phyloP scores from a whole-genome alignment of 106 monocot species.

The Allium sativum region DNA sequence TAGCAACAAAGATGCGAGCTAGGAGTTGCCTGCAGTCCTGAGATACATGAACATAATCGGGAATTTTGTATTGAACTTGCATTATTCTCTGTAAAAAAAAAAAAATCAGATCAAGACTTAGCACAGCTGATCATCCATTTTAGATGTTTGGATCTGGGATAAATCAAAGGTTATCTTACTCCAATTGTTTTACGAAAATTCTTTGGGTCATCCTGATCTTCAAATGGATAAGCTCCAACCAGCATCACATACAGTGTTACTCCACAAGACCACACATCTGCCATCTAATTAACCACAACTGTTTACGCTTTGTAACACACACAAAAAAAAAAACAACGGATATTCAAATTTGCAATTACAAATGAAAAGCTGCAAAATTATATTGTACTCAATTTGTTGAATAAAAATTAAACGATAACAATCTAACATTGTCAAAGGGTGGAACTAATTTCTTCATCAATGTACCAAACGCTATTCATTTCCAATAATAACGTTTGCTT shows the following conservation, averaged over 20 bases:
- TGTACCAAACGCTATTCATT: too few relatives aligned
- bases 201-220: constrained; percentile 68
- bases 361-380: too few relatives aligned
- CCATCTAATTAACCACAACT: constrained; percentile 28
- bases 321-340: too few relatives aligned
- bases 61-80: constrained; percentile 71
- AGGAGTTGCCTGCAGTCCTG: constrained; percentile 72
- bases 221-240: constrained; percentile 84
- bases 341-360: too few relatives aligned
- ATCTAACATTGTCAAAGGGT: too few relatives aligned
- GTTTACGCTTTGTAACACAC: too few relatives aligned
- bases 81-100: constrained; percentile 40
- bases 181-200: constrained; percentile 73
- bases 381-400: too few relatives aligned
- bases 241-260: constrained; percentile 89
- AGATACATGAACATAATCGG: constrained; percentile 77
- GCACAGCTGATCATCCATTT: too few relatives aligned
- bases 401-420: too few relatives aligned
- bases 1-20: constrained; percentile 64
- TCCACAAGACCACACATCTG: constrained; percentile 77
- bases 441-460: too few relatives aligned
- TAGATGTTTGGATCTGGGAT: too few relatives aligned
- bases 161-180: constrained; percentile 10
- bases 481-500: too few relatives aligned
- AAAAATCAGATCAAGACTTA: neutral